Conservation (phyloP, 306 rosid species). For the Argentina anserina region DNA sequence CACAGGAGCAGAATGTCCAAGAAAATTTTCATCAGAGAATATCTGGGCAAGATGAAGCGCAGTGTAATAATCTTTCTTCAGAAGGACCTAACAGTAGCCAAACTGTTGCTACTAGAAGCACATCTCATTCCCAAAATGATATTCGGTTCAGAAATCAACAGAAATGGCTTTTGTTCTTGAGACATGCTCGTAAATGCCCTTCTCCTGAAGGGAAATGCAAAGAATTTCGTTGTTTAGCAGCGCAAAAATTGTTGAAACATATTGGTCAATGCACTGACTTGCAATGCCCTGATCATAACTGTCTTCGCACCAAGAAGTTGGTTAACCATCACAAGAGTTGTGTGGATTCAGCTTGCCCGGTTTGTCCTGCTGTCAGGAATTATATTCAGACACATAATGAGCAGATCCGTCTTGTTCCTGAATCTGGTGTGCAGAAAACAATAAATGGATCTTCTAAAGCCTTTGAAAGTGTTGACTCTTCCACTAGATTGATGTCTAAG, state of each 20-base stretch:
- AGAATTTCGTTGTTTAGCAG: constrained; percentile 52
- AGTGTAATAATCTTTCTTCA: constrained; percentile 69
- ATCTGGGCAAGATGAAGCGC: constrained; percentile 73
- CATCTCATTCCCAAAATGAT: constrained; percentile 40
- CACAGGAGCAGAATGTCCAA: constrained; percentile 43
- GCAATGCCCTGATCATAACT: constrained; percentile 53
- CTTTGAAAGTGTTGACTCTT: constrained; percentile 35
- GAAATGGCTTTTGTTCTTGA: constrained; percentile 86
- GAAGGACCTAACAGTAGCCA: constrained; percentile 66
- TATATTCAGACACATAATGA: constrained; percentile 38
- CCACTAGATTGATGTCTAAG: constrained; percentile 47
- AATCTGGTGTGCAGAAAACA: constrained; percentile 48
- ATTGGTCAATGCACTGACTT: constrained; percentile 45
- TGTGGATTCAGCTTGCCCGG: constrained; percentile 66
- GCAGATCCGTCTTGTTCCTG: constrained; percentile 31
- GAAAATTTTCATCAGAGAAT: constrained; percentile 48
- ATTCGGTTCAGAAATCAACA: constrained; percentile 62
- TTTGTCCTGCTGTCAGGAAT: constrained; percentile 68
- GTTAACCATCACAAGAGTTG: constrained; percentile 66
- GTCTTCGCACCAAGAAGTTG: constrained; percentile 68
- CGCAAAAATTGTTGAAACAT: constrained; percentile 72
- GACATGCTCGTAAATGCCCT: constrained; percentile 76
- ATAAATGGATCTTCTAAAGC: constrained; percentile 56
- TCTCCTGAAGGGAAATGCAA: constrained; percentile 82
- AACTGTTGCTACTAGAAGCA: constrained; percentile 43